Conservation (phyloP, 148 eudicot species). For the Mesembryanthemum crystallinum region DNA sequence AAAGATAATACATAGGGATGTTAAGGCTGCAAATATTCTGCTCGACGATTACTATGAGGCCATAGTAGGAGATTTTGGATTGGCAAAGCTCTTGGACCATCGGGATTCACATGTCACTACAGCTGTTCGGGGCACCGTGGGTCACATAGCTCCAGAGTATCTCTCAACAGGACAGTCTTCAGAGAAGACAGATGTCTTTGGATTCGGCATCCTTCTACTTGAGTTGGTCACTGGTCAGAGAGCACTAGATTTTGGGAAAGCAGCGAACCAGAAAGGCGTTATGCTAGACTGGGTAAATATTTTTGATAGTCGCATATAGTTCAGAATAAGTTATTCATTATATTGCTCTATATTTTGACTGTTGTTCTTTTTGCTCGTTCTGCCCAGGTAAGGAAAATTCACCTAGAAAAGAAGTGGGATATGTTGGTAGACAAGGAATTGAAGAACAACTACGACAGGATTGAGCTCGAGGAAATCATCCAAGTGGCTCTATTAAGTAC, state of each 20-base stretch:
- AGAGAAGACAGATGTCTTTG: constrained; percentile 82
- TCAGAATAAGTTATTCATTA: neutral
- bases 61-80: constrained; percentile 84
- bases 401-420: constrained; percentile 79
- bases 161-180: constrained; percentile 89
- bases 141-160: constrained; percentile 84
- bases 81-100: constrained; percentile 84
- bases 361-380: neutral
- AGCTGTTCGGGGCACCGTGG: constrained; percentile 77
- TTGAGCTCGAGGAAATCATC: constrained; percentile 90
- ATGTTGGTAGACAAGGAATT: constrained; percentile 78
- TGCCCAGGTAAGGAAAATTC: constrained; percentile 71
- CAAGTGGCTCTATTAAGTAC: constrained; percentile 91
- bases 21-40: constrained; percentile 93
- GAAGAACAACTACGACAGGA: constrained; percentile 56
- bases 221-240: constrained; percentile 82
- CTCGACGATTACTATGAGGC: constrained; percentile 89
- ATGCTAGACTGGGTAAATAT: constrained; percentile 78
- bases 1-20: constrained; percentile 94
- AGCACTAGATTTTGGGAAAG: constrained; percentile 76
- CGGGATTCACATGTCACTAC: constrained; percentile 79
- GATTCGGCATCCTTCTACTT: constrained; percentile 71
- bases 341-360: neutral
- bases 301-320: neutral
- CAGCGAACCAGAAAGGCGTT: constrained; percentile 76